Percentiles rank a stretch among this genome's conserved stretches.
Evolutionary conservation across 2,329 filamentous ascomycete genomes (phyloP).

Genomic region (Aureobasidium sp.): DNA sequence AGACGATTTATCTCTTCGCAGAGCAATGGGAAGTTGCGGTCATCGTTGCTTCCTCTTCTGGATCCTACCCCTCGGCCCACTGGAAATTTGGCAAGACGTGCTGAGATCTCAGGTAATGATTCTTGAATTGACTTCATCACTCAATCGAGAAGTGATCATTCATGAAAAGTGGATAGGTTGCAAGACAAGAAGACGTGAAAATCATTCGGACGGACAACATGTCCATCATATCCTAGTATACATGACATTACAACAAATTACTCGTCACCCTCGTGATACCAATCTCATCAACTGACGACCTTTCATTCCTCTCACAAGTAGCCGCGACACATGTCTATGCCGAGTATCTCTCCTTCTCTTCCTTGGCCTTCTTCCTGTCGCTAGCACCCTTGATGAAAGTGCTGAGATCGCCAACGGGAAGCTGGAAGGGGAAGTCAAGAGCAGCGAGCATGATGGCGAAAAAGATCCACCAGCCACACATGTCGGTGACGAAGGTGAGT

Average conservation of each 20-base stretch:
- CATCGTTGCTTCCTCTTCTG: too few relatives aligned
- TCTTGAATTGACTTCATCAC: too few relatives aligned
- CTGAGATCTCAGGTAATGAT: too few relatives aligned
- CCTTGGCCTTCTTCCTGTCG: conserved; percentile 28
- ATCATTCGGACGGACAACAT: background rate
- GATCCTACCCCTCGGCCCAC: too few relatives aligned
- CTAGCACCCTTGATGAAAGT: conserved; percentile 39
- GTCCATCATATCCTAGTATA: background rate
- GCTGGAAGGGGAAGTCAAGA: conserved; percentile 46
- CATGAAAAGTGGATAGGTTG: too few relatives aligned
- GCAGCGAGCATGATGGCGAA: conserved; percentile 47
- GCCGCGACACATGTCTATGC: background rate
- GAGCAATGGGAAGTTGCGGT: too few relatives aligned
- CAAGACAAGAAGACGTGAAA: background rate
- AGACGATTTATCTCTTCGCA: too few relatives aligned
- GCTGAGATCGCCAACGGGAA: conserved; percentile 45
- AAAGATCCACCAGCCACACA: conserved; percentile 49
- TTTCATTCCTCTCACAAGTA: background rate
- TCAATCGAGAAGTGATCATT: too few relatives aligned
- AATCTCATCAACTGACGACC: background rate
- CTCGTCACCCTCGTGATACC: background rate
- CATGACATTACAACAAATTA: conserved; percentile 1
- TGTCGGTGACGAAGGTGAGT: conserved; percentile 41
- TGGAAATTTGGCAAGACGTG: too few relatives aligned
- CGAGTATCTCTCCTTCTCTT: conserved; percentile 23